Evolutionary conservation across 177 flowering plant species (phyloP), one percentile per base, ranked within the genome.

Genomic region (Telopea speciosissima): DNA sequence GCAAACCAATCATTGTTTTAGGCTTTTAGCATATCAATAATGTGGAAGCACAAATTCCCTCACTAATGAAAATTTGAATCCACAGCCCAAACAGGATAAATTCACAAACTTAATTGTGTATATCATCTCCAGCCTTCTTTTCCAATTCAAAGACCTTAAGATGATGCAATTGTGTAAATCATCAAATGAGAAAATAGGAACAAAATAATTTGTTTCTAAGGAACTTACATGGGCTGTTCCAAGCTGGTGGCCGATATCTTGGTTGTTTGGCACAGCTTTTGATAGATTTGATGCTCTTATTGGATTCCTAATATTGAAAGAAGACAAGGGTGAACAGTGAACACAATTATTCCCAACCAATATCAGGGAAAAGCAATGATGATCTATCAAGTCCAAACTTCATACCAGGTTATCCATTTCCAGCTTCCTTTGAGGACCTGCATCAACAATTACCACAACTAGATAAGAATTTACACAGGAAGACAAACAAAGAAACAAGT

Each of bases 401-500:
- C 24, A 21, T 74, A 85, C 98, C 90, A 80, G 83, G 62, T 72
- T 71, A 74, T 77, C 86, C 90, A 92, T 75, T 67, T 92, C 92
- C 80, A 95, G 82, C 79, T 87, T 91, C 63, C 97, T 86, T 68
- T 89, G 96, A 42, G 90, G 90, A 70, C 95, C 91, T 86, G 93
- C n/a, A 2, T 3, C 13, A 75, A 75, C 23, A 77, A 67, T 44
- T 23, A 17, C 42, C 5, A 64, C 13, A 68, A 40, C 67, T 26
- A 56, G n/a, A 61, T 24, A 24, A 69, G 25, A 45, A 68, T 45
- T 13, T 0, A 54, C 9, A 49, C 6, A 1, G 61, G 11, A 28
- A 36, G 36, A 24, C 1, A n/a, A 8, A 63, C 22, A 60, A 13
- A 65, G 24, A 26, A 66, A 1, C 17, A 16, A 45, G 17, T 45